Conservation (phyloP, 148 eudicot species). For the Rhododendron ferrugineum region DNA sequence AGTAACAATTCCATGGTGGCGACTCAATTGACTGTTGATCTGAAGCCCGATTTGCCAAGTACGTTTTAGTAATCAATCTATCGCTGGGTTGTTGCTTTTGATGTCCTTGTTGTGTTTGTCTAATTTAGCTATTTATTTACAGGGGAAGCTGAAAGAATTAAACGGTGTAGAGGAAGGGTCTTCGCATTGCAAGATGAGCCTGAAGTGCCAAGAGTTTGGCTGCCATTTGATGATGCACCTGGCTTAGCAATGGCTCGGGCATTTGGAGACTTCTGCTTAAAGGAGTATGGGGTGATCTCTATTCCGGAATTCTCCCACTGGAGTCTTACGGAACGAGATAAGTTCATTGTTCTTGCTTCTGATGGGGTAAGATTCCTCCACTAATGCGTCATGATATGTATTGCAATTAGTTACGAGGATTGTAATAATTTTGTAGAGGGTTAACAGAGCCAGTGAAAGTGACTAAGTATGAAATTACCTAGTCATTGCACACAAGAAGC, state of each 20-base stretch:
- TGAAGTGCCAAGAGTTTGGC: slow-evolving; percentile 96
- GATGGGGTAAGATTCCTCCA: slow-evolving; percentile 72
- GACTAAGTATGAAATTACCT: background rate
- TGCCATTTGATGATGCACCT: slow-evolving; percentile 98
- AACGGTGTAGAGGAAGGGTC: slow-evolving; percentile 88
- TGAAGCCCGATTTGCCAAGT: slow-evolving; percentile 98
- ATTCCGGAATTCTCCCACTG: slow-evolving; percentile 81
- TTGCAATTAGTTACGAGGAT: background rate
- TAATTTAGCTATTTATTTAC: slow-evolving; percentile 7
- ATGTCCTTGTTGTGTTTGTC: slow-evolving; percentile 4
- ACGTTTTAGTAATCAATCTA: slow-evolving; percentile 17
- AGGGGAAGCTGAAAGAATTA: slow-evolving; percentile 98
- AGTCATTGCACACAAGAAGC: background rate
- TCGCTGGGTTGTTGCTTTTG: background rate
- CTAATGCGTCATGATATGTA: background rate
- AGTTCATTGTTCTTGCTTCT: slow-evolving; percentile 91
- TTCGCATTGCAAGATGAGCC: slow-evolving; percentile 99
- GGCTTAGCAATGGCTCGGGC: slow-evolving; percentile 99
- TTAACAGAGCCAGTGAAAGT: background rate
- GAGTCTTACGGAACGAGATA: slow-evolving; percentile 68
- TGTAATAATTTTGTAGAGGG: background rate
- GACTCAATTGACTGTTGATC: slow-evolving; percentile 92
- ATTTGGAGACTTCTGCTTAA: slow-evolving; percentile 95
- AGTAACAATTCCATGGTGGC: slow-evolving; percentile 59
- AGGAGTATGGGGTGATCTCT: slow-evolving; percentile 96